Percentiles rank a stretch among this genome's conserved stretches.
These are phyloP conservation scores for Lactuca sativa DNA, from an alignment of 129 eudicot species.

Conservation along the genomic window DNA sequence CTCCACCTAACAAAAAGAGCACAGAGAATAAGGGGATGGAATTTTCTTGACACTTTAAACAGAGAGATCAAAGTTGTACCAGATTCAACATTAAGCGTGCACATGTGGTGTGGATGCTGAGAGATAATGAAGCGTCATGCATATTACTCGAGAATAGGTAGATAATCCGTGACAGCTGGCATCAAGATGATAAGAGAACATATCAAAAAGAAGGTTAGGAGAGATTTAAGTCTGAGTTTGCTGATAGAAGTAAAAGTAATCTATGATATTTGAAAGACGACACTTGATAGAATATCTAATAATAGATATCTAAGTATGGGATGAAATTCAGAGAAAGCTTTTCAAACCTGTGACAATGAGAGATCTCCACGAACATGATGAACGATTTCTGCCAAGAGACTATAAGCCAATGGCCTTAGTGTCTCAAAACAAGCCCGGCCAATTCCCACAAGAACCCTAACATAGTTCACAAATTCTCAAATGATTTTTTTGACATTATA, in stretches of 20 bases:
- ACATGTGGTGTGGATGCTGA: slow-evolving; percentile 97
- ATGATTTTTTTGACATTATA: slow-evolving; percentile 23
- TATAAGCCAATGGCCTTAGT: slow-evolving; percentile 92
- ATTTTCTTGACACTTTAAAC: slow-evolving; percentile 9
- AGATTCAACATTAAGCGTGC: slow-evolving; percentile 97
- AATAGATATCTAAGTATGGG: neutral
- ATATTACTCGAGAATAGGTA: slow-evolving; percentile 97
- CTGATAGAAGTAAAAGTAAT: slow-evolving; percentile 6
- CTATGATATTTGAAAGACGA: slow-evolving; percentile 4
- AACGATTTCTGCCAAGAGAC: slow-evolving; percentile 95
- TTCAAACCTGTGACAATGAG: slow-evolving; percentile 83
- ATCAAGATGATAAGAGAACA: slow-evolving; percentile 20
- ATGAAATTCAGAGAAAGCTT: slow-evolving; percentile 9
- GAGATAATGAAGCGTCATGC: slow-evolving; percentile 98
- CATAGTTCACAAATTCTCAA: slow-evolving; percentile 23
- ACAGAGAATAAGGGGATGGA: neutral
- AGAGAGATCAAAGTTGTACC: slow-evolving; percentile 43
- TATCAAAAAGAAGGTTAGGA: neutral
- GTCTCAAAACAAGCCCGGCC: slow-evolving; percentile 98
- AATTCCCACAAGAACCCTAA: slow-evolving; percentile 97
- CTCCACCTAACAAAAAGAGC: slow-evolving; percentile 58
- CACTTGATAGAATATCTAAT: slow-evolving; percentile 7
- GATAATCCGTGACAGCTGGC: slow-evolving; percentile 95
- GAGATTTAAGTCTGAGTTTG: neutral
- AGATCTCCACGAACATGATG: slow-evolving; percentile 96